Evolutionary conservation across 2,329 filamentous ascomycete genomes (phyloP).

Genomic region (Aureobasidium namibiae): DNA sequence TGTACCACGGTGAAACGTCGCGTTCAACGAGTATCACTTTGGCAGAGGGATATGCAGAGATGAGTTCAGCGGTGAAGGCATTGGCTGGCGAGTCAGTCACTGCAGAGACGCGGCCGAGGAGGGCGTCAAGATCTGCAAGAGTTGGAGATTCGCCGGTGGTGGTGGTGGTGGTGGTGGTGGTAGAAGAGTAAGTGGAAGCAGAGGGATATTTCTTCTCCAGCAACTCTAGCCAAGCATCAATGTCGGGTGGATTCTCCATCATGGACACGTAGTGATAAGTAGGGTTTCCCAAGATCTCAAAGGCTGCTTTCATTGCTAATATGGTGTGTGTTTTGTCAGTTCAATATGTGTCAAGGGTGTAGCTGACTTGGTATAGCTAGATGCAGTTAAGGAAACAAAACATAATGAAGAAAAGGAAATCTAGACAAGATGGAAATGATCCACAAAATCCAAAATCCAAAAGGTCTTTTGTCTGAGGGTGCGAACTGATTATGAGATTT

Average conservation of each 20-base stretch:
- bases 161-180: no score
- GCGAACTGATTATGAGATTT: no score
- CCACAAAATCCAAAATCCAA: no score
- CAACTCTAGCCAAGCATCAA: slow-evolving; percentile 18
- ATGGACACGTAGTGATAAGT: slow-evolving; percentile 19
- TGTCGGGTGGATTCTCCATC: slow-evolving; percentile 18
- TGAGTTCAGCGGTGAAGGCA: slow-evolving; percentile 30
- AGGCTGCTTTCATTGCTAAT: slow-evolving; percentile 17
- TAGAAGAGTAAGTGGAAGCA: no score
- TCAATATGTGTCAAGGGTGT: no score
- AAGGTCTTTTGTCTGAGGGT: no score
- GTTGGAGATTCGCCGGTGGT: slow-evolving; percentile 6
- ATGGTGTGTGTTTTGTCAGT: no score
- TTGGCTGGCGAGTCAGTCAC: slow-evolving; percentile 27
- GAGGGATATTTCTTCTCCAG: no score
- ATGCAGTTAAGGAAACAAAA: no score
- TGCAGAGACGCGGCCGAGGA: slow-evolving; percentile 25
- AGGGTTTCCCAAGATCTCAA: slow-evolving; percentile 18
- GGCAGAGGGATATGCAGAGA: slow-evolving; percentile 29
- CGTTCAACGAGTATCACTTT: slow-evolving; percentile 29
- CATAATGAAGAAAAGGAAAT: not conserved
- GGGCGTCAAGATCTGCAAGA: slow-evolving; percentile 22
- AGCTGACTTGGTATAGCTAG: no score
- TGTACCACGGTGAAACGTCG: slow-evolving; percentile 22
- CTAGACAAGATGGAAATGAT: no score